Percentiles rank a stretch among this genome's conserved stretches.
These are phyloP conservation scores for Aureobasidium musti DNA, from an alignment of 2,329 filamentous ascomycete species.

Conservation along the genomic window DNA sequence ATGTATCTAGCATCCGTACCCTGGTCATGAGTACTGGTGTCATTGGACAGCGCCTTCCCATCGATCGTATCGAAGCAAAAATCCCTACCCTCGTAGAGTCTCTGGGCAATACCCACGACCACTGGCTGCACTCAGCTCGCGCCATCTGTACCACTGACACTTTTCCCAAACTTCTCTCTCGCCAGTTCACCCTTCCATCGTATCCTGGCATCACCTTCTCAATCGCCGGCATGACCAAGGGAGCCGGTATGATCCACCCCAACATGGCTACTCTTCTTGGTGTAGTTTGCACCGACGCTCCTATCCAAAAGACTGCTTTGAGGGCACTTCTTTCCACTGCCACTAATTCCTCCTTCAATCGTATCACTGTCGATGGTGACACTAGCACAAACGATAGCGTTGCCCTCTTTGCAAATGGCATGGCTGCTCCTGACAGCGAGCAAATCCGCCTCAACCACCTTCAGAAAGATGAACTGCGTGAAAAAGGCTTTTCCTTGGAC, in stretches of 20 bases:
- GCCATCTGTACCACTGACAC: conserved; percentile 99
- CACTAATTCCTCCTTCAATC: conserved; percentile 87
- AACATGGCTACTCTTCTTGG: conserved; percentile 97
- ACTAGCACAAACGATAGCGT: conserved; percentile 98
- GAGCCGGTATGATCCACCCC: conserved; percentile 97
- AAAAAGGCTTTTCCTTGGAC: background rate
- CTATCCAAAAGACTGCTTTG: conserved; percentile 68
- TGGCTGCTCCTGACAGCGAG: conserved; percentile 53
- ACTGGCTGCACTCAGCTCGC: conserved; percentile 83
- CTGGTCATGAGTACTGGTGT: conserved; percentile 98
- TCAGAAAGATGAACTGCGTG: background rate
- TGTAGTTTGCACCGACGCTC: conserved; percentile 87
- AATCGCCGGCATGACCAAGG: conserved; percentile 95
- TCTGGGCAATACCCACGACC: conserved; percentile 72
- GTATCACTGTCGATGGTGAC: conserved; percentile 95
- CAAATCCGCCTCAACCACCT: background rate
- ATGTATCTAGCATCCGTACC: conserved; percentile 56
- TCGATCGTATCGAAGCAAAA: conserved; percentile 81
- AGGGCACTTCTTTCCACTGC: conserved; percentile 70
- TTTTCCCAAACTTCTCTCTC: conserved; percentile 92
- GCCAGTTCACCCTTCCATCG: conserved; percentile 79
- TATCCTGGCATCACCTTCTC: conserved; percentile 73
- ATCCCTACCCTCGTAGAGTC: conserved; percentile 74
- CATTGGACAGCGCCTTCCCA: conserved; percentile 93
- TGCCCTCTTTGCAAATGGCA: conserved; percentile 91